Base-by-base conservation (phyloP, 805 yeast species). In the Monosporozyma aerobia region DNA sequence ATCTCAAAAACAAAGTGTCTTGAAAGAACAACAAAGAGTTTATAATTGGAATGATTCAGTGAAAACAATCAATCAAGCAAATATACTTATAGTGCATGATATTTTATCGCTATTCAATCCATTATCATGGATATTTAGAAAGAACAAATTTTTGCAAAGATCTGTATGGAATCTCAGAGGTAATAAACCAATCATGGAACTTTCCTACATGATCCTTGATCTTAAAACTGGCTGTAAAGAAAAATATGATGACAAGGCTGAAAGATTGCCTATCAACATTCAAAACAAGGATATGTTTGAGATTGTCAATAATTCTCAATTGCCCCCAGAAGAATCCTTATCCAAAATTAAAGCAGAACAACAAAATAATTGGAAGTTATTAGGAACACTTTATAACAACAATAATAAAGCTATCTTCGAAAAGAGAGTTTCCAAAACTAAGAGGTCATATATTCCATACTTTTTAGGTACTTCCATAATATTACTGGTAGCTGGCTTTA, bases 321-420 rank as follows among this genome's bases (percentile, higher is more conserved):
- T 44, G 13, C 47, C 63, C 4, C 69, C 69, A 5, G 68, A 67
- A 19, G 61, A 57, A n/a, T 52, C 59, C 3, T 49, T 64, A 25
- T 40, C 53, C 8, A 30, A 54, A n/a, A 57, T 68, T 0, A 59
- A 62, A 25, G 44, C 52, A 13, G 51, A 59, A 6, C 60, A 64
- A 51, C 39, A 33, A 23, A 50, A 61, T 32, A 60, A 61, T 19
- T 67, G 71, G 71, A 51, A 54, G 43, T 48, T 63, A 9, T 35
- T 63, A 1, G 71, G 71, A 3, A 62, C 57, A 35, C 44, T 58
- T 5, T 54, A 56, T 27, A 58, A 60, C 23, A 55, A 58, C 27
- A 54, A 55, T n/a, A 53, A 59, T 30, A 52, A 51, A 7, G 44
- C 63, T 10, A 58, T 63, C 2, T 63, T 65, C 44, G 57, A 61